These are phyloP conservation scores for Rhizopogon sp. DNA, from an alignment of 768 basidiomycete genomes.

Conservation along the genomic window DNA sequence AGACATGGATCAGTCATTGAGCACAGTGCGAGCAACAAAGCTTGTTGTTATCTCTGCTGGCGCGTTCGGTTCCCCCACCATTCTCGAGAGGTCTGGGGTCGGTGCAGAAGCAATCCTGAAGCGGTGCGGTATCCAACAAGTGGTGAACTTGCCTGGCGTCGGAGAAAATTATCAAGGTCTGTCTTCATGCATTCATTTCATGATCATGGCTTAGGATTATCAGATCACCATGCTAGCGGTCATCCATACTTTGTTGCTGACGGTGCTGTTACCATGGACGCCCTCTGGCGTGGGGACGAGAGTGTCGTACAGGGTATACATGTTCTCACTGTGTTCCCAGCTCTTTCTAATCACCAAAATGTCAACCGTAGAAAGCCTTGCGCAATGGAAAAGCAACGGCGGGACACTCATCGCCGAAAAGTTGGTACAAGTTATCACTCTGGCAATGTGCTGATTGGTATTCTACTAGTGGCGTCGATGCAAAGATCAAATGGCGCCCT, in stretches of 20 bases:
- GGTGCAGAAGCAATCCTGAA: constrained; percentile 27
- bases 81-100: constrained; percentile 52
- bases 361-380: constrained; percentile 8
- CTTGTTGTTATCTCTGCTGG: constrained; percentile 37
- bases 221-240: constrained; percentile 26
- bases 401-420: constrained; percentile 47
- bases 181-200: not conserved
- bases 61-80: constrained; percentile 38
- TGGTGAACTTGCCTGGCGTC: constrained; percentile 36
- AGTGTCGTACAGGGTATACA: constrained; percentile 35
- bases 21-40: constrained; percentile 23
- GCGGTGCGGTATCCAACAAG: constrained; percentile 19
- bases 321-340: constrained; percentile 3
- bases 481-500: constrained; percentile 19
- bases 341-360: not conserved
- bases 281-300: too few relatives aligned
- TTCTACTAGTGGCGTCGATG: constrained; percentile 13
- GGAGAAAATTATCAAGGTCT: constrained; percentile 38
- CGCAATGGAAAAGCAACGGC: constrained; percentile 30
- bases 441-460: not conserved
- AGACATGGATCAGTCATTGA: constrained; percentile 2
- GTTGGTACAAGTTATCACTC: constrained; percentile 25
- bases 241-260: constrained; percentile 34
- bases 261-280: too few relatives aligned
- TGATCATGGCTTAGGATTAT: not conserved